Conservation (phyloP, 169 alveolate genomes). For the Plasmodium coatneyi region DNA sequence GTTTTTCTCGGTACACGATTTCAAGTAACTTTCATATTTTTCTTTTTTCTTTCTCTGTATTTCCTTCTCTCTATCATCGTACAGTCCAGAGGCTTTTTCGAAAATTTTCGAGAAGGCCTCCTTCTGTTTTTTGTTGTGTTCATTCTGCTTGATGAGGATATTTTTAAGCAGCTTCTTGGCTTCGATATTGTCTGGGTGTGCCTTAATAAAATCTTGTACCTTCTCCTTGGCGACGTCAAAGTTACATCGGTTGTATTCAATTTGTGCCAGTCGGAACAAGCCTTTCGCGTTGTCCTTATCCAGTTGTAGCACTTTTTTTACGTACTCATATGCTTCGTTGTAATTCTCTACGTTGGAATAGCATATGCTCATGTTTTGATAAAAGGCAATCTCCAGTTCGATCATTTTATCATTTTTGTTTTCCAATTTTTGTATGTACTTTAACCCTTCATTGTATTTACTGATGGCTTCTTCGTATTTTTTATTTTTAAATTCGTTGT, state of each 20-base stretch:
- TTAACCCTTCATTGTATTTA: slow-evolving; percentile 40
- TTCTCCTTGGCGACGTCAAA: slow-evolving; percentile 79
- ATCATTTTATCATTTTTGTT: slow-evolving; percentile 52
- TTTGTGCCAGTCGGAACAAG: slow-evolving; percentile 76
- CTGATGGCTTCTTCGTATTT: slow-evolving; percentile 28
- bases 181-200: slow-evolving; percentile 77
- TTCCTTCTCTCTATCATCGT: slow-evolving; percentile 86
- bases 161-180: slow-evolving; percentile 76
- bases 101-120: slow-evolving; percentile 87
- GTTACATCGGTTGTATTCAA: slow-evolving; percentile 74
- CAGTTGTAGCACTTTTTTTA: slow-evolving; percentile 65
- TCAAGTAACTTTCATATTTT: slow-evolving; percentile 81
- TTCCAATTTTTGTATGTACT: slow-evolving; percentile 36
- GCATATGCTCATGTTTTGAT: slow-evolving; percentile 74
- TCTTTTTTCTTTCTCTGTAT: slow-evolving; percentile 79
- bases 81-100: slow-evolving; percentile 85
- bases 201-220: slow-evolving; percentile 75
- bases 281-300: slow-evolving; percentile 76
- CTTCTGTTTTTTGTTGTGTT: slow-evolving; percentile 75
- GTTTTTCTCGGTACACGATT: slow-evolving; percentile 74
- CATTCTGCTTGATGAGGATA: slow-evolving; percentile 70
- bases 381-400: slow-evolving; percentile 74
- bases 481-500: slow-evolving; percentile 60
- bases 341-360: slow-evolving; percentile 76
- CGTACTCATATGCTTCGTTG: slow-evolving; percentile 75